Percentiles rank a stretch among this genome's conserved stretches.
phyloP scores from a whole-genome alignment of 179 eudicot genomes.

The Monotropa hypopitys region DNA sequence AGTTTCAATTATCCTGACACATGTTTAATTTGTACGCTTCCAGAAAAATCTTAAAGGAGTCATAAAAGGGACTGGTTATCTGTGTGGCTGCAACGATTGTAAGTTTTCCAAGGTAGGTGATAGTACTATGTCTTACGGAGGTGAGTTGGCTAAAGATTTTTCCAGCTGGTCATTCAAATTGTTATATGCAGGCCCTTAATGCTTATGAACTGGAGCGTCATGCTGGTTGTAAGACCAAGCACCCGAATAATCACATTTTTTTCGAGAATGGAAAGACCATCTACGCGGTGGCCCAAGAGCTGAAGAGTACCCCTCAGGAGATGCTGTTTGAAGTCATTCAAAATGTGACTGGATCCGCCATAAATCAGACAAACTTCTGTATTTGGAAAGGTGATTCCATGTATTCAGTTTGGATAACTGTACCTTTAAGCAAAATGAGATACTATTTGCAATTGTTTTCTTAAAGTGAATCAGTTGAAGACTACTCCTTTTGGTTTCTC shows the following conservation, averaged over 20 bases:
- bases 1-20: background rate
- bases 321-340: conserved; percentile 27
- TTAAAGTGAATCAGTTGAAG: background rate
- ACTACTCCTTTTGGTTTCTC: background rate
- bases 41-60: conserved; percentile 34
- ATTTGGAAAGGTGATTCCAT: conserved; percentile 22
- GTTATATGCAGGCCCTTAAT: conserved; percentile 15
- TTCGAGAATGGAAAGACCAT: conserved; percentile 27
- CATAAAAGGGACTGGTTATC: conserved; percentile 41
- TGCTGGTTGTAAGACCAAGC: conserved; percentile 22
- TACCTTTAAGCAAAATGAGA: background rate
- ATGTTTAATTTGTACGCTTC: background rate
- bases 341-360: conserved; percentile 23
- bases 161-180: background rate
- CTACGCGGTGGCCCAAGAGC: conserved; percentile 23
- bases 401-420: background rate
- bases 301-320: conserved; percentile 19
- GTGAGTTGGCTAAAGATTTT: background rate
- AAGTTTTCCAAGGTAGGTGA: conserved; percentile 30
- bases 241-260: conserved; percentile 22
- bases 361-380: conserved; percentile 23
- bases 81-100: conserved; percentile 39
- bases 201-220: conserved; percentile 27
- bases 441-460: background rate
- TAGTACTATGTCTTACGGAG: background rate